A percentile compares a stretch with the other conserved stretches of the same genome.
Evolutionary conservation across 1,139 yeast species (phyloP).

Genomic region (Debaryomycetaceae sp.): DNA sequence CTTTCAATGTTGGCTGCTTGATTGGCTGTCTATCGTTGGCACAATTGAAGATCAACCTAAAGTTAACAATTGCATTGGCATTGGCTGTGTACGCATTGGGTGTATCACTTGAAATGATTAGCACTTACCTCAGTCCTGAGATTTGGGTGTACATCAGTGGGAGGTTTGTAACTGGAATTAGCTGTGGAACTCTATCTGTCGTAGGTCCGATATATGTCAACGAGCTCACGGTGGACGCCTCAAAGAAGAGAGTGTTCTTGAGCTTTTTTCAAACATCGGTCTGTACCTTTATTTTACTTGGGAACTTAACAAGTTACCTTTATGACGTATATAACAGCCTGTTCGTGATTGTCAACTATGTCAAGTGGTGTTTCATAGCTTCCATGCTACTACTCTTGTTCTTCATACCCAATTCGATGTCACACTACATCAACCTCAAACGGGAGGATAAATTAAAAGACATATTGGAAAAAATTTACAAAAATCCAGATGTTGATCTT

Average conservation of each 20-base stretch:
- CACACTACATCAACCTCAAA: constrained; percentile 3
- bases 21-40: constrained; percentile 21
- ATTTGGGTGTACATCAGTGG: constrained; percentile 17
- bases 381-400: constrained; percentile 5
- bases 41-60: constrained; percentile 5
- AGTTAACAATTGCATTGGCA: background rate
- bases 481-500: constrained; percentile 1
- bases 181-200: constrained; percentile 25
- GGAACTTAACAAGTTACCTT: constrained; percentile 12
- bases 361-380: constrained; percentile 7
- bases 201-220: constrained; percentile 25
- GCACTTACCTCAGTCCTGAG: constrained; percentile 1
- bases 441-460: background rate
- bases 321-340: background rate
- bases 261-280: constrained; percentile 22
- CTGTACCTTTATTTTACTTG: constrained; percentile 20
- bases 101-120: constrained; percentile 12
- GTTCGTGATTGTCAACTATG: constrained; percentile 4
- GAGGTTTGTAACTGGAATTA: constrained; percentile 20
- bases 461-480: constrained; percentile 1
- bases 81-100: constrained; percentile 12
- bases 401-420: constrained; percentile 11
- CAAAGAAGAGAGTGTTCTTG: constrained; percentile 16
- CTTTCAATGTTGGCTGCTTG: constrained; percentile 28
- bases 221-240: constrained; percentile 14